phyloP scores from a whole-genome alignment of 352 stramenopile species.

The Pythium dissotocum region DNA sequence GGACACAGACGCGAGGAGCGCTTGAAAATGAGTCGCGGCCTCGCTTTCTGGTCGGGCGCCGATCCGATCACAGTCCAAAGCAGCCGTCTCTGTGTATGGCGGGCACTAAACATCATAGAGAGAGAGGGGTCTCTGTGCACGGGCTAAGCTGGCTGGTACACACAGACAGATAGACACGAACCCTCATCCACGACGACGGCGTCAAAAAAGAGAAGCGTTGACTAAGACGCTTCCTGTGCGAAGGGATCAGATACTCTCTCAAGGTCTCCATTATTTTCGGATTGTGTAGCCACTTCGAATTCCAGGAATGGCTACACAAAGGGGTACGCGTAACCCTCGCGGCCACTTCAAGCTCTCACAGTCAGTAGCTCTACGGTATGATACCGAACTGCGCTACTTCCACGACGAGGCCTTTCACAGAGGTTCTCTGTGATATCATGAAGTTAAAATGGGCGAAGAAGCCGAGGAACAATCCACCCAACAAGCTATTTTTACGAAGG shows the following conservation, averaged over 20 bases:
- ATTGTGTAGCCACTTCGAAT: background rate
- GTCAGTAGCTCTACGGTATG: too few relatives aligned
- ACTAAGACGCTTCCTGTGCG: constrained; percentile 6
- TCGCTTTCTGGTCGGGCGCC: constrained; percentile 12
- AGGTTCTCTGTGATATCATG: background rate
- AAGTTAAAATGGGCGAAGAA: background rate
- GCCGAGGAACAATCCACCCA: background rate
- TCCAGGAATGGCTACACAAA: constrained; percentile 1
- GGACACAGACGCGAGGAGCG: constrained; percentile 1
- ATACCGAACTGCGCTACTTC: background rate
- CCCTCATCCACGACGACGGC: background rate
- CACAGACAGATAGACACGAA: background rate
- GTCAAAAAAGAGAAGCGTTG: background rate
- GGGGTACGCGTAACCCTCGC: background rate
- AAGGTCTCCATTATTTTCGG: constrained; percentile 5
- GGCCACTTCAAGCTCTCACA: too few relatives aligned
- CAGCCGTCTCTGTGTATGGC: too few relatives aligned
- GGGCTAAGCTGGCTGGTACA: background rate
- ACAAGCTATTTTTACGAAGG: background rate
- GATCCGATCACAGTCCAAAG: background rate
- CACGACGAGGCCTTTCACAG: background rate
- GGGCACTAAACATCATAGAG: background rate
- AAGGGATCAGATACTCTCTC: constrained; percentile 1
- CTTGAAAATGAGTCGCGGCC: background rate
- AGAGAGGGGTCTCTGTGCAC: background rate